These are phyloP conservation scores for Diversispora eburnea DNA, from an alignment of 192 early-diverging fungal species.

Conservation along the genomic window DNA sequence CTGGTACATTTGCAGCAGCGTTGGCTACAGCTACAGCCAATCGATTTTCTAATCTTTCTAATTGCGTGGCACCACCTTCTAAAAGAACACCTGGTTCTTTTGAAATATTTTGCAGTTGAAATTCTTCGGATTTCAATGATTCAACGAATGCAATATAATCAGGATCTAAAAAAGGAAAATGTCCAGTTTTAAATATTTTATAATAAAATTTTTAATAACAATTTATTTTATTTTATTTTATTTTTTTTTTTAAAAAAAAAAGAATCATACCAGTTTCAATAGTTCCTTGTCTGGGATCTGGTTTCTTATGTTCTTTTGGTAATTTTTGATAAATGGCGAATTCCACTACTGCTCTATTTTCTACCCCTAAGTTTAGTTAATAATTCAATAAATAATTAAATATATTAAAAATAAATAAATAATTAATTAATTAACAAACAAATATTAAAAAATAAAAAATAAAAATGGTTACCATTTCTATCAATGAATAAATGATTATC, in stretches of 20 bases:
- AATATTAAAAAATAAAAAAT: neutral
- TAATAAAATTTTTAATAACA: no score
- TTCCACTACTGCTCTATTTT: constrained; percentile 71
- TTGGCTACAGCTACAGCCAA: constrained; percentile 30
- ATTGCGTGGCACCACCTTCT: constrained; percentile 46
- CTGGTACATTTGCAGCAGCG: constrained; percentile 31
- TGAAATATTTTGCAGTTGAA: constrained; percentile 12
- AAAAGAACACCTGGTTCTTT: constrained; percentile 41
- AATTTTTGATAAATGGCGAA: constrained; percentile 75
- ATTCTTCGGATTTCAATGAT: constrained; percentile 53
- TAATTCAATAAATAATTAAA: neutral
- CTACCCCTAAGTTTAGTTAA: constrained; percentile 49
- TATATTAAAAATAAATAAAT: neutral
- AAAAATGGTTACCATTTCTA: constrained; percentile 44
- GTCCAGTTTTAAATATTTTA: neutral
- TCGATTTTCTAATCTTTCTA: constrained; percentile 45
- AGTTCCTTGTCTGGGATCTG: constrained; percentile 69
- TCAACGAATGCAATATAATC: constrained; percentile 75
- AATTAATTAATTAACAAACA: constrained; percentile 23
- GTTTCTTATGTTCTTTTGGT: constrained; percentile 61
- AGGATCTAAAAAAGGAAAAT: constrained; percentile 48
- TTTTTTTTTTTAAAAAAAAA: neutral
- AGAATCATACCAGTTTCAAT: constrained; percentile 61
- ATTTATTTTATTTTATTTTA: no score
- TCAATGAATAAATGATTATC: constrained; percentile 79